These are phyloP conservation scores for Leishmania tropica DNA, from an alignment of 208 protist genomes.

Conservation along the genomic window DNA sequence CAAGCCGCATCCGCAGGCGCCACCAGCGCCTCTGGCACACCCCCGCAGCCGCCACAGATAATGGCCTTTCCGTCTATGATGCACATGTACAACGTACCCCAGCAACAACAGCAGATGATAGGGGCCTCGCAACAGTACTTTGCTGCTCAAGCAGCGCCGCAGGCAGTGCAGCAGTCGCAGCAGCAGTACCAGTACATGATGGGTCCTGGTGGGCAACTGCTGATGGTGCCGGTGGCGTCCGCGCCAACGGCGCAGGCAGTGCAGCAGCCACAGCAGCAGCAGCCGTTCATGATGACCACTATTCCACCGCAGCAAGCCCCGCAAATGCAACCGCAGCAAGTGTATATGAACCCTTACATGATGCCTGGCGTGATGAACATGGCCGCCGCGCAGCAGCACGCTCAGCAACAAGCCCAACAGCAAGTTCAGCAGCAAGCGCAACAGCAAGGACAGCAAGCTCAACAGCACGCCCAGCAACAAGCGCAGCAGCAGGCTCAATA, in stretches of 20 bases:
- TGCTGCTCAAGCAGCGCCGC: slow-evolving; percentile 22
- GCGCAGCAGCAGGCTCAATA: slow-evolving; percentile 21
- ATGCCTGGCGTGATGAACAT: slow-evolving; percentile 31
- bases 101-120: slow-evolving; percentile 33
- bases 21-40: slow-evolving; percentile 10
- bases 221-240: slow-evolving; percentile 35
- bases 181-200: slow-evolving; percentile 46
- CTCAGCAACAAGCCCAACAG: slow-evolving; percentile 21
- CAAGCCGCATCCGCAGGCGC: slow-evolving; percentile 7
- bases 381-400: slow-evolving; percentile 12
- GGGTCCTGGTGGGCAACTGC: slow-evolving; percentile 36
- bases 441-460: slow-evolving; percentile 13
- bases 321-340: slow-evolving; percentile 30
- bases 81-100: slow-evolving; percentile 24
- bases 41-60: slow-evolving; percentile 30
- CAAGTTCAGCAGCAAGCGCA: slow-evolving; percentile 18
- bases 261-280: slow-evolving; percentile 7
- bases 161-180: slow-evolving; percentile 26
- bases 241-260: slow-evolving; percentile 8
- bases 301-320: slow-evolving; percentile 8
- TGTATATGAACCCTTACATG: slow-evolving; percentile 33
- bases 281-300: slow-evolving; percentile 26
- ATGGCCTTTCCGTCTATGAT: slow-evolving; percentile 20
- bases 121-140: slow-evolving; percentile 22
- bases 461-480: slow-evolving; percentile 3